Evolutionary conservation across 2,329 filamentous ascomycete genomes (phyloP).

Genomic region (Domatiomyces globalis): DNA sequence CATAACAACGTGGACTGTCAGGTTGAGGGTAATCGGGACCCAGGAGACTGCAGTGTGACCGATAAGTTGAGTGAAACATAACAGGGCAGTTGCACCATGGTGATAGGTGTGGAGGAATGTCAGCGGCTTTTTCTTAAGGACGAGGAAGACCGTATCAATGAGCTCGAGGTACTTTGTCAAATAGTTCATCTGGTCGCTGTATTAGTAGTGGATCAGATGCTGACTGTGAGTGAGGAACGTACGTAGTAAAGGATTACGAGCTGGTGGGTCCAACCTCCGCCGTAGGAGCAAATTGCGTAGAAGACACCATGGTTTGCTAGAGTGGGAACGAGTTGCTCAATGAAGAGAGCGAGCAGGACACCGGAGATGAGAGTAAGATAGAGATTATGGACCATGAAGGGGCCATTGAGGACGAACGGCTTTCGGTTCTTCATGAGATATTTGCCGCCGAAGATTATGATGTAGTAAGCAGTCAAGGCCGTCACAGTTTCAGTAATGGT

Average conservation of each 20-base stretch:
- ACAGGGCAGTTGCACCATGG: slow-evolving; percentile 87
- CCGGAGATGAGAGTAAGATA: slow-evolving; percentile 77
- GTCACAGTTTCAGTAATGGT: slow-evolving; percentile 70
- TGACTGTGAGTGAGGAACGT: slow-evolving; percentile 28
- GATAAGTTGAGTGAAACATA: slow-evolving; percentile 95
- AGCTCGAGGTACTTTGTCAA: slow-evolving; percentile 95
- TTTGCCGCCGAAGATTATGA: slow-evolving; percentile 81
- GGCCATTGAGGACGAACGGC: slow-evolving; percentile 70
- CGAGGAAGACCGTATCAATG: slow-evolving; percentile 88
- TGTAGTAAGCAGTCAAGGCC: slow-evolving; percentile 78
- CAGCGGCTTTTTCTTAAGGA: slow-evolving; percentile 98
- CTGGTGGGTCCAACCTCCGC: slow-evolving; percentile 86
- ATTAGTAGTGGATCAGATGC: slow-evolving; percentile 2
- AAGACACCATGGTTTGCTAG: slow-evolving; percentile 71
- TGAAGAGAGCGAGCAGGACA: slow-evolving; percentile 65
- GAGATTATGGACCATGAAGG: slow-evolving; percentile 96
- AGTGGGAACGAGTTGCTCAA: slow-evolving; percentile 81
- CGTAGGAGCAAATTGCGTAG: slow-evolving; percentile 60
- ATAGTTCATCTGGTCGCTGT: slow-evolving; percentile 64
- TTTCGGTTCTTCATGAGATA: slow-evolving; percentile 80
- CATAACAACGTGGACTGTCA: slow-evolving; percentile 94
- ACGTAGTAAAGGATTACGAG: slow-evolving; percentile 95
- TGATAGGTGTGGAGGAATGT: slow-evolving; percentile 99
- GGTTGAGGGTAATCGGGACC: slow-evolving; percentile 85
- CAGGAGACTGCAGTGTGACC: slow-evolving; percentile 87